Conservation (phyloP, 1,139 yeast species). For the Citeromyces hawaiiensis region DNA sequence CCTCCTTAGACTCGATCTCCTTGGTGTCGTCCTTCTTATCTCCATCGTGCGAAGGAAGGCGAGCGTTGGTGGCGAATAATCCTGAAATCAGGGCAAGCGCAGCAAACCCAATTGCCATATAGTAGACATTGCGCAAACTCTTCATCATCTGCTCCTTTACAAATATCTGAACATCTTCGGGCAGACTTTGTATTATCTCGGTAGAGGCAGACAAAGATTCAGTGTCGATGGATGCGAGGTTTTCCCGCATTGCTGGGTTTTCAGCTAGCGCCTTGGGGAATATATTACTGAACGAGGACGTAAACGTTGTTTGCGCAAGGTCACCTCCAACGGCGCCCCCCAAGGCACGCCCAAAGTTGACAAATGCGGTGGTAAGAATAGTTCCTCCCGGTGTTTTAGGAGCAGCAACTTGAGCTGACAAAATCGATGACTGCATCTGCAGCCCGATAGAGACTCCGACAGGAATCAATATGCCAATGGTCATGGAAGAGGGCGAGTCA, state of each 20-base stretch:
- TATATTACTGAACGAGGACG: slow-evolving; percentile 15
- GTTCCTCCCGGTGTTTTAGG: slow-evolving; percentile 38
- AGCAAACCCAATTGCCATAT: slow-evolving; percentile 24
- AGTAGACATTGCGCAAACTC: slow-evolving; percentile 27
- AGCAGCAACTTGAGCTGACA: slow-evolving; percentile 41
- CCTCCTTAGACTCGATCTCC: slow-evolving; percentile 5
- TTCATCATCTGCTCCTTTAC: slow-evolving; percentile 21
- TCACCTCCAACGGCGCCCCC: slow-evolving; percentile 37
- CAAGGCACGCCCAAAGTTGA: slow-evolving; percentile 26
- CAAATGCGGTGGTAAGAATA: slow-evolving; percentile 33
- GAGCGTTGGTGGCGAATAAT: slow-evolving; percentile 23
- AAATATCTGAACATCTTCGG: slow-evolving; percentile 12
- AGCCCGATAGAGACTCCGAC: slow-evolving; percentile 45
- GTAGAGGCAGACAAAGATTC: slow-evolving; percentile 5
- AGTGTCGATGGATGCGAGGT: slow-evolving; percentile 3
- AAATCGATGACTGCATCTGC: slow-evolving; percentile 34
- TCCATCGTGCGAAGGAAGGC: slow-evolving; percentile 18
- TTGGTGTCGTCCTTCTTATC: background rate
- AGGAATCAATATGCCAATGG: slow-evolving; percentile 40
- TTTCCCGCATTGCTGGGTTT: slow-evolving; percentile 2
- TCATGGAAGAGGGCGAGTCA: slow-evolving; percentile 20
- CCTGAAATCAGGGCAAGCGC: slow-evolving; percentile 18
- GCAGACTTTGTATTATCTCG: slow-evolving; percentile 14
- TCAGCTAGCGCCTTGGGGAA: background rate
- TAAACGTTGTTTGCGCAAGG: slow-evolving; percentile 33